Percentiles rank a stretch among this genome's conserved stretches.
Evolutionary conservation across 805 yeast genomes (phyloP).

Genomic region (Debaryomyces prosopidis): DNA sequence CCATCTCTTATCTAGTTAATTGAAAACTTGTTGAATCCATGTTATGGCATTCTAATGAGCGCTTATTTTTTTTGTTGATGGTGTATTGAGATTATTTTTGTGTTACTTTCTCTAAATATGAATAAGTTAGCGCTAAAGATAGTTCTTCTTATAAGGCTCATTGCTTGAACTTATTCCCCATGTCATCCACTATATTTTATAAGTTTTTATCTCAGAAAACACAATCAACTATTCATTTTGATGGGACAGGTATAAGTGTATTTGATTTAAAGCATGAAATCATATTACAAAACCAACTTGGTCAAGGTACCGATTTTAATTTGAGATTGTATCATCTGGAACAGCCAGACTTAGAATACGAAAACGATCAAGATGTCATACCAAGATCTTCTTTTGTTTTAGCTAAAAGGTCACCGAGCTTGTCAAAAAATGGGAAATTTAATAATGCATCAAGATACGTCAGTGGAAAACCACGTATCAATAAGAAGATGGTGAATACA

Average conservation of each 20-base stretch:
- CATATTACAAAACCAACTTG: conserved; percentile 74
- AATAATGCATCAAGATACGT: conserved; percentile 67
- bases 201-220: conserved; percentile 81
- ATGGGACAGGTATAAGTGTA: conserved; percentile 95
- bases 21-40: conserved; percentile 5
- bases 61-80: neutral
- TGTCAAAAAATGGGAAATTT: conserved; percentile 42
- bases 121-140: too few species aligned
- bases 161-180: conserved; percentile 19
- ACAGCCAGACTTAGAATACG: conserved; percentile 65
- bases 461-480: conserved; percentile 64
- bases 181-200: conserved; percentile 90
- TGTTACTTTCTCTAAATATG: neutral
- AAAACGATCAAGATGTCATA: conserved; percentile 87
- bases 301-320: conserved; percentile 84
- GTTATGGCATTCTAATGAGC: neutral
- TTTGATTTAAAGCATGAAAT: conserved; percentile 94
- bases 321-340: conserved; percentile 61
- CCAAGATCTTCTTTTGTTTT: conserved; percentile 85
- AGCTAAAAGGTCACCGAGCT: conserved; percentile 77
- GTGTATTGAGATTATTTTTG: neutral
- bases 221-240: conserved; percentile 78
- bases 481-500: conserved; percentile 39
- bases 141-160: too few species aligned
- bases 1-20: conserved; percentile 3